Evolutionary conservation across 78 protist genomes (phyloP).

Genomic region (Creolimax fragrantissima): DNA sequence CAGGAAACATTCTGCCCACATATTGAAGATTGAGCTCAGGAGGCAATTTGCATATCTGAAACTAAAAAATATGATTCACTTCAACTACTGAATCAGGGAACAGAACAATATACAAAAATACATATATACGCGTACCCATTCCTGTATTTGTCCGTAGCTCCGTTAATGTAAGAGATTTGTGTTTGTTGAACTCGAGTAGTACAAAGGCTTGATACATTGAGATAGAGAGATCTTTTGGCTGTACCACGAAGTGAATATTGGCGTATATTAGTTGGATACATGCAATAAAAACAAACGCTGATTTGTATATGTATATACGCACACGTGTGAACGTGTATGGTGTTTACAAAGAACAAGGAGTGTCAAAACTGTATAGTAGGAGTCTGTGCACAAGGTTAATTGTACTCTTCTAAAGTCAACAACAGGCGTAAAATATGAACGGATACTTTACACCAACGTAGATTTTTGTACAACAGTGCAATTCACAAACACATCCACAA

Average conservation of each 20-base stretch:
- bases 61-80: too few relatives aligned
- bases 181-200: constrained; percentile 63
- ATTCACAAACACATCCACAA: neutral
- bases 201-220: constrained; percentile 73
- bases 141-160: constrained; percentile 35
- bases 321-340: neutral
- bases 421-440: too few relatives aligned
- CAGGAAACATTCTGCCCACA: neutral
- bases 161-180: constrained; percentile 22
- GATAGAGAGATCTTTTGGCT: constrained; percentile 61
- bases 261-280: neutral
- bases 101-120: neutral
- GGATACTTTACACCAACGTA: too few relatives aligned
- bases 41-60: neutral
- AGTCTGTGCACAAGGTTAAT: too few relatives aligned
- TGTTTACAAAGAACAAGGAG: too few relatives aligned
- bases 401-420: too few relatives aligned
- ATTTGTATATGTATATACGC: neutral
- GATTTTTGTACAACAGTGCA: neutral
- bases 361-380: too few relatives aligned
- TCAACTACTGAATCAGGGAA: too few relatives aligned
- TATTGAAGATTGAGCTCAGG: neutral
- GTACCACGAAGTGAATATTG: neutral
- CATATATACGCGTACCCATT: constrained; percentile 11
- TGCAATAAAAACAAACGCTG: neutral